These are phyloP conservation scores for Edaphochlamys debaryana DNA, from an alignment of 139 green algal species.

Conservation along the genomic window DNA sequence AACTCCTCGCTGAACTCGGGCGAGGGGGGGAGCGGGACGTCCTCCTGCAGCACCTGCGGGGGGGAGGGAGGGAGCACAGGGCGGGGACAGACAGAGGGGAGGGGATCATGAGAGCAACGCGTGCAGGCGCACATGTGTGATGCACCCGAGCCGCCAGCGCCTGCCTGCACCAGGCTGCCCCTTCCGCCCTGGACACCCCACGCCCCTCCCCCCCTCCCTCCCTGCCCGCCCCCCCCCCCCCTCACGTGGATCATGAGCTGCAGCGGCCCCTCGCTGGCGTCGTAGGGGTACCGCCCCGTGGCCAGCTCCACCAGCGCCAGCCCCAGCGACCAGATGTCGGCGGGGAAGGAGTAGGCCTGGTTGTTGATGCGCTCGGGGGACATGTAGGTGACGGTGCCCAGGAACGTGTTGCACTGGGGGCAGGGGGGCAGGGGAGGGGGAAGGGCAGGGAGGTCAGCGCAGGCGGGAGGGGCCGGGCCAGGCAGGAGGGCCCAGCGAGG, in stretches of 20 bases:
- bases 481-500: no score
- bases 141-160: no score
- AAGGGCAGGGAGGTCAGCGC: neutral
- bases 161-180: no score
- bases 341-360: conserved; percentile 78
- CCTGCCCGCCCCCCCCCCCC: no score
- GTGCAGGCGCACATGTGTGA: no score
- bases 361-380: conserved; percentile 94
- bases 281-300: conserved; percentile 92
- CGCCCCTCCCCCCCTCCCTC: no score
- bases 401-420: conserved; percentile 84
- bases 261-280: conserved; percentile 72
- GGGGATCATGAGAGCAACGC: no score
- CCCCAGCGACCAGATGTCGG: conserved; percentile 91
- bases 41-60: conserved; percentile 64
- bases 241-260: conserved; percentile 85
- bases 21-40: conserved; percentile 53
- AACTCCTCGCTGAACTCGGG: conserved; percentile 74
- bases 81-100: no score
- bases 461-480: no score
- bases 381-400: conserved; percentile 98
- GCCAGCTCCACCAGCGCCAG: conserved; percentile 91
- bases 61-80: neutral
- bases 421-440: neutral
- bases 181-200: no score